These are phyloP conservation scores for Fusarium sp. DNA, from an alignment of 2,329 filamentous ascomycete species.

Conservation along the genomic window DNA sequence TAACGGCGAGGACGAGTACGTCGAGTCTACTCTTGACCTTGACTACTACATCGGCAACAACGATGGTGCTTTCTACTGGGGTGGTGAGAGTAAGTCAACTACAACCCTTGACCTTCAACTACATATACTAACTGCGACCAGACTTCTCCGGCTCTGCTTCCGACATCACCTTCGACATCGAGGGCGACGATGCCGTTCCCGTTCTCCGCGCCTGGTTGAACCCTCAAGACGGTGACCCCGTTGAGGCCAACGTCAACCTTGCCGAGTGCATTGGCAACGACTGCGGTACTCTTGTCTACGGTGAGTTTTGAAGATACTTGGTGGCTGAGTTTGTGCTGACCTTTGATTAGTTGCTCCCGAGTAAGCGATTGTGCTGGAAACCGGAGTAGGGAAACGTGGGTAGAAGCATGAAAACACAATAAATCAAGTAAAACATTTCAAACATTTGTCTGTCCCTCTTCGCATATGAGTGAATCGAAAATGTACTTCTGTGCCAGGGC, in stretches of 20 bases:
- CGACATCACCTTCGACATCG: conserved; percentile 60
- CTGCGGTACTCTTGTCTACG: conserved; percentile 53
- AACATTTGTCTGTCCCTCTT: fast-evolving
- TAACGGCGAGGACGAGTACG: conserved; percentile 56
- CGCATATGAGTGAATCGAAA: background rate
- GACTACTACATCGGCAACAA: conserved; percentile 64
- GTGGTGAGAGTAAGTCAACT: conserved; percentile 46
- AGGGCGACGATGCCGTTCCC: conserved; percentile 62
- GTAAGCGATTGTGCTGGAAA: background rate
- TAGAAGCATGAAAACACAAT: background rate
- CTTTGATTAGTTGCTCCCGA: background rate
- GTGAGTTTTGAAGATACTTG: background rate
- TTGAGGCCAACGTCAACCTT: conserved; percentile 64
- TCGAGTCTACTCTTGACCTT: conserved; percentile 61
- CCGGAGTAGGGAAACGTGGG: background rate
- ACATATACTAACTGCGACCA: conserved; percentile 1
- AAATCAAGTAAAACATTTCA: conserved; percentile 17
- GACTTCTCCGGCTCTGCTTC: conserved; percentile 61
- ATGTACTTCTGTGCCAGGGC: fast-evolving
- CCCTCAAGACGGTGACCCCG: conserved; percentile 56
- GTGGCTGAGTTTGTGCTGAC: background rate
- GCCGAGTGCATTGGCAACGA: conserved; percentile 65
- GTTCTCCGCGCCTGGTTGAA: conserved; percentile 64
- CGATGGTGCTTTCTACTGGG: conserved; percentile 62
- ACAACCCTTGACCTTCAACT: background rate